Evolutionary conservation across 1,284 basidiomycete species (phyloP).

Genomic region (Phellinidium pouzarii): DNA sequence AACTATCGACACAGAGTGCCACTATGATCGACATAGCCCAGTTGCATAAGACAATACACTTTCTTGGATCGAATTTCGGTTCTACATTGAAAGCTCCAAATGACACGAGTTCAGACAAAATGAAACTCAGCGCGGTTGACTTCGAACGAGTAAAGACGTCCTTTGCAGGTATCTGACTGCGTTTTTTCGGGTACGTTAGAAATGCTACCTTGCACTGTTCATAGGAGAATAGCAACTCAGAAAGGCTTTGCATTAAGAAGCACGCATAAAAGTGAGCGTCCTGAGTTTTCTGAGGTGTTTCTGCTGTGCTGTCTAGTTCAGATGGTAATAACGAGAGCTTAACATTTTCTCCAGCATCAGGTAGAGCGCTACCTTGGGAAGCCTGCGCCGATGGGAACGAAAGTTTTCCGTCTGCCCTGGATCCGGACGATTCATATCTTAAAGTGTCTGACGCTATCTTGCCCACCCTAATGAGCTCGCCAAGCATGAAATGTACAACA

Average conservation of each 20-base stretch:
- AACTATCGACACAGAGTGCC: conserved; percentile 84
- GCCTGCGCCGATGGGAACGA: conserved; percentile 14
- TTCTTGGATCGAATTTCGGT: conserved; percentile 46
- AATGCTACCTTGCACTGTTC: conserved; percentile 86
- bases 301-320: conserved; percentile 1
- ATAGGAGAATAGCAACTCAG: conserved; percentile 92
- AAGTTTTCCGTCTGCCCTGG: conserved; percentile 14
- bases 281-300: conserved; percentile 5
- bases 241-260: conserved; percentile 88
- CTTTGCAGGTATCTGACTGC: conserved; percentile 54
- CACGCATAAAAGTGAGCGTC: conserved; percentile 54
- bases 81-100: conserved; percentile 66
- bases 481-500: conserved; percentile 66
- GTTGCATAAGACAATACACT: conserved; percentile 62
- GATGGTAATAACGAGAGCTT: not conserved
- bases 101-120: conserved; percentile 73
- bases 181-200: conserved; percentile 72
- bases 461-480: conserved; percentile 60
- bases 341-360: not conserved
- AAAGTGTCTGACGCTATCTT: conserved; percentile 36
- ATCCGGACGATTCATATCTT: conserved; percentile 11
- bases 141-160: conserved; percentile 51
- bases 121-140: conserved; percentile 64
- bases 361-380: not conserved
- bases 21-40: conserved; percentile 93